Evolutionary conservation across 2,329 filamentous ascomycete genomes (phyloP).

Genomic region (Talaromyces funiculosus): DNA sequence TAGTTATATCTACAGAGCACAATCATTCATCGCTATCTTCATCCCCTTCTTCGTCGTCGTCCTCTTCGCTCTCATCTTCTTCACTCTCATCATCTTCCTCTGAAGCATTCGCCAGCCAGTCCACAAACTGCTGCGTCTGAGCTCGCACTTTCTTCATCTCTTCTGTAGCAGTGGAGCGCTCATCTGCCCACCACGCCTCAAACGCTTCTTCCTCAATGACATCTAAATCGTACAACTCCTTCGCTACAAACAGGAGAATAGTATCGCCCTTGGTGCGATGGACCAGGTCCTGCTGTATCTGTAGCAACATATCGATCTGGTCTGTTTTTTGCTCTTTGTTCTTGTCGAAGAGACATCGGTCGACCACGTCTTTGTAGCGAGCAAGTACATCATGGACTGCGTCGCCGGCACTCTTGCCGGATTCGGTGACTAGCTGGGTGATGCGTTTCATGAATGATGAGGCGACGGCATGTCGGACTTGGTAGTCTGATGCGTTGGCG

Average conservation of each 20-base stretch:
- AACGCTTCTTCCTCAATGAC: conserved; percentile 86
- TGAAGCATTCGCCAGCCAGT: conserved; percentile 74
- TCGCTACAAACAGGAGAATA: conserved; percentile 71
- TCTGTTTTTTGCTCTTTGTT: conserved; percentile 53
- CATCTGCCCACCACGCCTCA: conserved; percentile 80
- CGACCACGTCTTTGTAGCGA: conserved; percentile 57
- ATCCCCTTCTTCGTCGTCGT: conserved; percentile 27
- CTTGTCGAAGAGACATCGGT: conserved; percentile 55
- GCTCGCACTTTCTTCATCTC: conserved; percentile 65
- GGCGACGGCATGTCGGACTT: conserved; percentile 81
- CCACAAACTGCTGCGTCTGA: conserved; percentile 72
- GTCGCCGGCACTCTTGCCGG: conserved; percentile 55
- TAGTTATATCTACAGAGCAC: background rate
- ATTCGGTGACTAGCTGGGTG: conserved; percentile 57
- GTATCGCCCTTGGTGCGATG: conserved; percentile 58
- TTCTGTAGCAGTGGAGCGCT: conserved; percentile 60
- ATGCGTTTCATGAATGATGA: conserved; percentile 79
- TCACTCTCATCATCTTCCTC: conserved; percentile 66
- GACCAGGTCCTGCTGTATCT: conserved; percentile 73
- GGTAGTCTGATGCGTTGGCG: conserved; percentile 81
- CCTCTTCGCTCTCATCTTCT: conserved; percentile 49
- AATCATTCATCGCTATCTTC: background rate
- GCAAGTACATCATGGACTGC: conserved; percentile 61
- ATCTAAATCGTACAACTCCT: conserved; percentile 79
- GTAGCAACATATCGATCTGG: conserved; percentile 78